These are phyloP conservation scores for Lichtheimia hyalospora DNA, from an alignment of 371 early-diverging fungal genomes.

Conservation along the genomic window DNA sequence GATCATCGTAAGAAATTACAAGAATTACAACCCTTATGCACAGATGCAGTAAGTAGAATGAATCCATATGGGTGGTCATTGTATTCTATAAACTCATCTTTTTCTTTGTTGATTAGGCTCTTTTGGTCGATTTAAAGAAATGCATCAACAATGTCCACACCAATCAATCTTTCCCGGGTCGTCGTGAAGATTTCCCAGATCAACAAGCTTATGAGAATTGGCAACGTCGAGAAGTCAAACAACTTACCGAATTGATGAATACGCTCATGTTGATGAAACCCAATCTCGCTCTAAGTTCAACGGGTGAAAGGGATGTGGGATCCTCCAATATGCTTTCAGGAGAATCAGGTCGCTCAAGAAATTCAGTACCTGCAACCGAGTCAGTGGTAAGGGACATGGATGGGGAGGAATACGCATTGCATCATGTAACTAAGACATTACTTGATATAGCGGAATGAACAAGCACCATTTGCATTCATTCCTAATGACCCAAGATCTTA, in stretches of 20 bases:
- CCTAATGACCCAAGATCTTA: conserved; percentile 59
- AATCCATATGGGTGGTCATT: not conserved
- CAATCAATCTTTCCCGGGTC: conserved; percentile 47
- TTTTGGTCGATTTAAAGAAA: conserved; percentile 46
- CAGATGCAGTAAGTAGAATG: conserved; percentile 39
- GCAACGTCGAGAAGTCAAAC: conserved; percentile 47
- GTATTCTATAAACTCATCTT: not conserved
- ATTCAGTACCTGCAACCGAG: conserved; percentile 1
- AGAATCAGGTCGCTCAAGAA: conserved; percentile 8
- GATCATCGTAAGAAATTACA: conserved; percentile 44
- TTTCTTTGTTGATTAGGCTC: conserved; percentile 28
- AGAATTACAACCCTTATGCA: conserved; percentile 41
- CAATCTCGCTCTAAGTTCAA: conserved; percentile 27
- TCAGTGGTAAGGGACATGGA: not conserved
- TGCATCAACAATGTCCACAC: conserved; percentile 48
- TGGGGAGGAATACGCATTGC: not conserved
- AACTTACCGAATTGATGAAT: conserved; percentile 45
- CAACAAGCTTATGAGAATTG: conserved; percentile 46
- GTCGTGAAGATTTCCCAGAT: conserved; percentile 46
- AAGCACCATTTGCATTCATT: conserved; percentile 48
- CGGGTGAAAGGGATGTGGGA: conserved; percentile 39
- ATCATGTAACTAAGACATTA: not conserved
- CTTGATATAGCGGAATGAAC: not conserved
- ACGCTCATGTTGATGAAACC: conserved; percentile 47
- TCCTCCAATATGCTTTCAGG: conserved; percentile 31